Conservation (phyloP, 2,329 filamentous ascomycete species). For the Hirsutella rhossiliensis region DNA sequence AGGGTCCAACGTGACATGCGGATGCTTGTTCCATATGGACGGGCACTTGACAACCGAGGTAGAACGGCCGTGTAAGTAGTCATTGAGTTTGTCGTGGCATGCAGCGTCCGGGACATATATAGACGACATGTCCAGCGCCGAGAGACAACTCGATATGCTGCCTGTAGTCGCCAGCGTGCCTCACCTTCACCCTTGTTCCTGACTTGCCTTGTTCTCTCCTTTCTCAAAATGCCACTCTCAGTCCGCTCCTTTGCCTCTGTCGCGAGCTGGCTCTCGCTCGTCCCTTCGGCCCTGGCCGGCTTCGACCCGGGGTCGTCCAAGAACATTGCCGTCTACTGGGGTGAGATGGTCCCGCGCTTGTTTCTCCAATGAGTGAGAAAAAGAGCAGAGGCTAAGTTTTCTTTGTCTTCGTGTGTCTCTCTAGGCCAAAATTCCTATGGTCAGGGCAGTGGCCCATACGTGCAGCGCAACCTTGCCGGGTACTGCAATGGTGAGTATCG, state of each 20-base stretch:
- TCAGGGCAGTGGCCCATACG: conserved; percentile 26
- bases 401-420: neutral
- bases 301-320: conserved; percentile 31
- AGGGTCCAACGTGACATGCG: neutral
- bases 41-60: too few relatives aligned
- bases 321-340: conserved; percentile 59
- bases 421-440: conserved; percentile 48
- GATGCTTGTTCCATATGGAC: neutral
- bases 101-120: too few relatives aligned
- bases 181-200: neutral
- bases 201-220: neutral
- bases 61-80: too few relatives aligned
- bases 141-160: too few relatives aligned
- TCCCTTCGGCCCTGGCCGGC: conserved; percentile 23
- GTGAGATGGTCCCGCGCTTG: conserved; percentile 16
- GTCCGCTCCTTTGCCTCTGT: conserved; percentile 5
- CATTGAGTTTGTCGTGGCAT: too few relatives aligned
- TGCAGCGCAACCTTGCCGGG: conserved; percentile 41
- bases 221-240: conserved; percentile 3
- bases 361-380: neutral
- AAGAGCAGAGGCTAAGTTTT: neutral
- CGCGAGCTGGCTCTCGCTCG: conserved; percentile 10
- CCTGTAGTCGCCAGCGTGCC: too few relatives aligned
- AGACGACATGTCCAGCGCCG: too few relatives aligned
- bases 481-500: conserved; percentile 45